Base-by-base conservation (phyloP, 75 land plant species). In the Selaginella moellendorffii region DNA sequence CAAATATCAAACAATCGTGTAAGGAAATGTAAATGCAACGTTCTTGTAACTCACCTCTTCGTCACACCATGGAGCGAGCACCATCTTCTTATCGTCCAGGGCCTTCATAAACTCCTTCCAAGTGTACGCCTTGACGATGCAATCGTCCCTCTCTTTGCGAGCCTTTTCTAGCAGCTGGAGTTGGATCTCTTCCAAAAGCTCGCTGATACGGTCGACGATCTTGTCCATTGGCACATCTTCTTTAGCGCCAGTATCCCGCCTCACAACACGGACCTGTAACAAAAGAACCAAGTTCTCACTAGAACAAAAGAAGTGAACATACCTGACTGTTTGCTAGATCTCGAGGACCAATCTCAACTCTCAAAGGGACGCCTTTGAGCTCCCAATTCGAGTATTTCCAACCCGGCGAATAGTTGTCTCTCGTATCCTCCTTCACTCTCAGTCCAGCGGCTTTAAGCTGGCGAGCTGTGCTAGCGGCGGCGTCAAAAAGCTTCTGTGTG, bases 331-430 rank as follows among this genome's bases (percentile, higher is more conserved):
- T 95, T 18, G 77, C 91, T 29, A 95, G 66, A 71, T 95, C 99
- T 54, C 74, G 83, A 28, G 99, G 99, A 25, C 99, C 99, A 58
- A 95, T 95, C 66, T 95, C 99, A 74, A 95, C 80, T 24, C 99
- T 80, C 12, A 95, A 51, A 59, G 99, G 99, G 60, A 95, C 99
- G 51, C 99, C 99, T 65, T 86, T 89, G 74, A 95, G 68, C 69
- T 95, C 99, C 99, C 99, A 95, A 36, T 95, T 69, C 2, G 99
- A 95, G 53, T 86, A 95, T 70, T 95, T 95, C 99, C 99, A 95
- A 20, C 99, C 99, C 66, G 99, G 99, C 9, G 91, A 81, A 69
- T 95, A 95, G 58, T 95, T 89, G 25, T 86, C 91, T 60, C 99
- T 68, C 18, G 76, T 28, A 62, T 95, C 99, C 17, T 76, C 74